Percentiles rank a stretch among this genome's conserved stretches.
Conservation (phyloP, 106 monocot genomes). For the Platanthera zijinensis region DNA sequence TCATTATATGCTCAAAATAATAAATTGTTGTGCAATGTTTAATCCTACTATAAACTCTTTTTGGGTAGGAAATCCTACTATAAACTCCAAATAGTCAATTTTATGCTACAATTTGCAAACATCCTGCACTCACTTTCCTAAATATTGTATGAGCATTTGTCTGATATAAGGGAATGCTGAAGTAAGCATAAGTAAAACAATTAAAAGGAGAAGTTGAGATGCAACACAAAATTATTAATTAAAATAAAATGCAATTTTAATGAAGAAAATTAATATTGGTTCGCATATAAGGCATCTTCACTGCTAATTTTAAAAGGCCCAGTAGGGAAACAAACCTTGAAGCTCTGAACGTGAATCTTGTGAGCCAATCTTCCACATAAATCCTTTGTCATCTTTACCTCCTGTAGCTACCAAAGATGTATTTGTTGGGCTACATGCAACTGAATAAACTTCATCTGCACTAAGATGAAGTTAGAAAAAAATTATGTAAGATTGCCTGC, state of each 20-base stretch:
- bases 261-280: background rate
- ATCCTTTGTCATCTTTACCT: conserved; percentile 86
- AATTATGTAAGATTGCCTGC: background rate
- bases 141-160: background rate
- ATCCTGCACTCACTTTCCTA: background rate
- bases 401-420: conserved; percentile 73
- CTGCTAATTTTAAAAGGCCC: background rate
- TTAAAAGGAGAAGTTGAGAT: background rate
- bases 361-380: conserved; percentile 72
- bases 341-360: conserved; percentile 48
- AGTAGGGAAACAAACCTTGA: conserved; percentile 34
- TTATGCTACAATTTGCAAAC: too few species aligned
- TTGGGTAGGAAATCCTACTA: too few species aligned
- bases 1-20: too few species aligned
- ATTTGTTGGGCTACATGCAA: conserved; percentile 80
- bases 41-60: too few species aligned
- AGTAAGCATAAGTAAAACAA: background rate
- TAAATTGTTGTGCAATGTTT: too few species aligned
- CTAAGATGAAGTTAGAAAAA: background rate
- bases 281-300: background rate
- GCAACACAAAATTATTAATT: background rate
- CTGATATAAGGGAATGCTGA: background rate
- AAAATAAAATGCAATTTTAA: background rate
- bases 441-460: conserved; percentile 75
- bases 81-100: too few species aligned